These are phyloP conservation scores for Trypanosoma melophagium DNA, from an alignment of 208 protist species.

Conservation along the genomic window DNA sequence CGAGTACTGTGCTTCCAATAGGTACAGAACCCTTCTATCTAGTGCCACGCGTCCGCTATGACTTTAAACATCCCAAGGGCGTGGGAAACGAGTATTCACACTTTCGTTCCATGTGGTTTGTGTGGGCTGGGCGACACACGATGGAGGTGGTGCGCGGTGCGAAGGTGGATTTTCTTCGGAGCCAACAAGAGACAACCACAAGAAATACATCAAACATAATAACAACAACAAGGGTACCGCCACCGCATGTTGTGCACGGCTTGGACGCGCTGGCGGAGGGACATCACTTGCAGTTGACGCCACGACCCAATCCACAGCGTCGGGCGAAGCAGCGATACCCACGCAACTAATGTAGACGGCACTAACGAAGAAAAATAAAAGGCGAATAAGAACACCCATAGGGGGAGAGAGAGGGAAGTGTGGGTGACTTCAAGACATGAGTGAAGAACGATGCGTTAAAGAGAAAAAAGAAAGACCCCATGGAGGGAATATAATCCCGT, in stretches of 20 bases:
- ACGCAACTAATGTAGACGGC: background rate
- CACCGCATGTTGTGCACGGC: conserved; percentile 41
- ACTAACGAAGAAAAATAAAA: background rate
- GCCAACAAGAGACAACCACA: background rate
- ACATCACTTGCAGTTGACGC: conserved; percentile 32
- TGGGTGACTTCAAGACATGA: too few relatives aligned
- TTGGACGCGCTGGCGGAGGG: conserved; percentile 46
- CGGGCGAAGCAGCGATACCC: conserved; percentile 24
- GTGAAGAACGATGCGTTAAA: too few relatives aligned
- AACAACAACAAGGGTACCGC: background rate
- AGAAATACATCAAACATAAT: too few relatives aligned
- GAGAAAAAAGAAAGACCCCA: too few relatives aligned
- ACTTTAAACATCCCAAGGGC: conserved; percentile 61
- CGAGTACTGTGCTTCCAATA: conserved; percentile 4
- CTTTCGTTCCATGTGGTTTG: conserved; percentile 81
- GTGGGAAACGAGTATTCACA: conserved; percentile 65
- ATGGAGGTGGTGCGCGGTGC: conserved; percentile 52
- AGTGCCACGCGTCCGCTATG: conserved; percentile 49
- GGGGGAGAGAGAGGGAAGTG: too few relatives aligned
- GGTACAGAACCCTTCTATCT: conserved; percentile 64
- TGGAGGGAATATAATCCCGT: too few relatives aligned
- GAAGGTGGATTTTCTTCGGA: conserved; percentile 27
- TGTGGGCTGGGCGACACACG: conserved; percentile 55
- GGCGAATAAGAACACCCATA: background rate
- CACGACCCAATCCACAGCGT: conserved; percentile 33